Evolutionary conservation across 1,284 basidiomycete species (phyloP).

Genomic region (Macrocystidia cucumis): DNA sequence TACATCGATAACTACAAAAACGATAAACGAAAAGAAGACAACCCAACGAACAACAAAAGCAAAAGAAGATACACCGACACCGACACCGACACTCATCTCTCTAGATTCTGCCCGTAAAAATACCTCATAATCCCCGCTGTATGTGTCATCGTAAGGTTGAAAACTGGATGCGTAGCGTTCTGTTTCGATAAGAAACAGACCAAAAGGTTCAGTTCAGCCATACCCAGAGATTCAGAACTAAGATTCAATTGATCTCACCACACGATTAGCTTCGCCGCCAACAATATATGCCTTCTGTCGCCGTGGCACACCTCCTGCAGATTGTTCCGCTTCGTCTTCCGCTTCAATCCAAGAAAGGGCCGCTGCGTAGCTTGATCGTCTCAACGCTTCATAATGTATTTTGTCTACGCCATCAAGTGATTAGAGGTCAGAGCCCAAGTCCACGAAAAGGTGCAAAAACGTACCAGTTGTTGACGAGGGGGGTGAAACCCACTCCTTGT

Average conservation of each 20-base stretch:
- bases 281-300: too few relatives aligned
- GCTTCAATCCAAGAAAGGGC: constrained; percentile 75
- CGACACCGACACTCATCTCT: too few relatives aligned
- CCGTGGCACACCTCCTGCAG: too few relatives aligned
- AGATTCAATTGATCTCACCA: constrained; percentile 47
- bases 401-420: constrained; percentile 4
- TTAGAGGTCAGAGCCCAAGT: background rate
- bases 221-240: constrained; percentile 1
- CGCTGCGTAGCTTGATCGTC: constrained; percentile 48
- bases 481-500: constrained; percentile 31
- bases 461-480: constrained; percentile 9
- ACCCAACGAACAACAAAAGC: too few relatives aligned
- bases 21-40: too few relatives aligned
- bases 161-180: constrained; percentile 89
- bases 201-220: background rate
- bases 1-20: too few relatives aligned
- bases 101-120: constrained; percentile 70
- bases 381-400: constrained; percentile 24
- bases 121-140: constrained; percentile 65
- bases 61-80: too few relatives aligned
- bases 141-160: constrained; percentile 76
- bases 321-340: constrained; percentile 48
- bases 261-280: constrained; percentile 58
- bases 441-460: background rate
- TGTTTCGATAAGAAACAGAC: constrained; percentile 19